These are phyloP conservation scores for Triticum monococcum DNA, from an alignment of 176 grass and related monocot genomes.

Conservation along the genomic window DNA sequence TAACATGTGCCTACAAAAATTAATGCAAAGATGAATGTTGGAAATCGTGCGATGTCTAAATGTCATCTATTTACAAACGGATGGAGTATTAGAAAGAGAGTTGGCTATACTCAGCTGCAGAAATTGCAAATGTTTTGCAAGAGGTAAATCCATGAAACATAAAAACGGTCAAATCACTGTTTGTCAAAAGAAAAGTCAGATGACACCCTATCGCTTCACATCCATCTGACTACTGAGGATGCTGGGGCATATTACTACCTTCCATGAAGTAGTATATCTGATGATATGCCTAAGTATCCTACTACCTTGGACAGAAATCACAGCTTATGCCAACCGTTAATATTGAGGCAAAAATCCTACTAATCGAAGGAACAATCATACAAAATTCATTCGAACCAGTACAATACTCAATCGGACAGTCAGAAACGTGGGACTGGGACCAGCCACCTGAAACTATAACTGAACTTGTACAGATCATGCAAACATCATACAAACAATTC, in stretches of 20 bases:
- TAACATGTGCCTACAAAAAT: background rate
- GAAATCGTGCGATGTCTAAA: background rate
- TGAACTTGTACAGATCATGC: background rate
- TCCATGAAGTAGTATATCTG: background rate
- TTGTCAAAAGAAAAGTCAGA: background rate
- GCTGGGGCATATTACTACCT: no score
- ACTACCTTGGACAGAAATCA: background rate
- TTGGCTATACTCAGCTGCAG: background rate
- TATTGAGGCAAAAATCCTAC: constrained; percentile 1
- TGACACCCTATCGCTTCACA: background rate
- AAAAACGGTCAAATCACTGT: background rate
- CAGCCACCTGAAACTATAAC: background rate
- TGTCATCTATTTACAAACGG: background rate
- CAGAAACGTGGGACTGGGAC: background rate
- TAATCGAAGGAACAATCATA: background rate
- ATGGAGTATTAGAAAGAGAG: background rate
- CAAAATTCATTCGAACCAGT: background rate
- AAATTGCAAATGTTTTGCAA: background rate
- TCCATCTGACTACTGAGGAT: background rate
- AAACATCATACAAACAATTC: constrained; percentile 12
- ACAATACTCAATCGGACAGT: background rate
- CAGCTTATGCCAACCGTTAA: background rate
- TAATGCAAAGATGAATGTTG: background rate
- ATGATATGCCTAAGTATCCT: background rate
- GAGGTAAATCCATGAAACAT: background rate